Base-by-base conservation (phyloP, 495 filamentous ascomycete genomes). In the Apodospora peruviana region DNA sequence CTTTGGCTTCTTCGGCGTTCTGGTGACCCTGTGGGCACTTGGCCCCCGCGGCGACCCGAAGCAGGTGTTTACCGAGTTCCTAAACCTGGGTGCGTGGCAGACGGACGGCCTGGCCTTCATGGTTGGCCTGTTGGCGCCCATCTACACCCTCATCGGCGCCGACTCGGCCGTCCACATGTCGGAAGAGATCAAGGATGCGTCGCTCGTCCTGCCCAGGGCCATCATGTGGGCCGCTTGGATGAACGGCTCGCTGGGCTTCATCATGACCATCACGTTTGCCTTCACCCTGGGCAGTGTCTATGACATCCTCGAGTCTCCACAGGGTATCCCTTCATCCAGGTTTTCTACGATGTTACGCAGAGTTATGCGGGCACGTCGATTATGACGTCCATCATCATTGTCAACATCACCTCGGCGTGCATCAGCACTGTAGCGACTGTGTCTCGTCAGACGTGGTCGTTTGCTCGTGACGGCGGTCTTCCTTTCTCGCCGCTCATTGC, bases 11-110 rank as follows among this genome's bases (percentile, higher is more conserved):
- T 82, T 87, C 52, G 80, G 72, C 11, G 73, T 85, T 32, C 61
- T 86, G 24, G 76, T 85, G 22, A 75, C 79, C 0, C 59, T 87
- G n/a, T 74, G 75, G 63, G 72, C 78, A 25, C 70, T 84, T 40
- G 70, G 71, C 7, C 74, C 75, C 5, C 69, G 70, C 19, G 68
- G 68, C 22, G 66, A 65, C 35, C 67, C 73, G 1, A 62, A 65
- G n/a, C 68, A 61, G 17, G 75, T 82, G 16, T 79, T 84, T 51
- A 74, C 75, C 4, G 64, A 72, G 1, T 79, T 80, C 53, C 55
- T 67, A 29, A 79, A 82, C 55, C 65, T 67, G 4, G 80, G 79
- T 12, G 69, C 70, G 18, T 84, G 80, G 81, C 47, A 60, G 21
- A 76, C 64, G 5, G 61, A 68, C 24, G 79, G 78, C 5, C 64